These are phyloP conservation scores for Talaromyces piceae DNA, from an alignment of 2,329 filamentous ascomycete genomes.

Conservation along the genomic window DNA sequence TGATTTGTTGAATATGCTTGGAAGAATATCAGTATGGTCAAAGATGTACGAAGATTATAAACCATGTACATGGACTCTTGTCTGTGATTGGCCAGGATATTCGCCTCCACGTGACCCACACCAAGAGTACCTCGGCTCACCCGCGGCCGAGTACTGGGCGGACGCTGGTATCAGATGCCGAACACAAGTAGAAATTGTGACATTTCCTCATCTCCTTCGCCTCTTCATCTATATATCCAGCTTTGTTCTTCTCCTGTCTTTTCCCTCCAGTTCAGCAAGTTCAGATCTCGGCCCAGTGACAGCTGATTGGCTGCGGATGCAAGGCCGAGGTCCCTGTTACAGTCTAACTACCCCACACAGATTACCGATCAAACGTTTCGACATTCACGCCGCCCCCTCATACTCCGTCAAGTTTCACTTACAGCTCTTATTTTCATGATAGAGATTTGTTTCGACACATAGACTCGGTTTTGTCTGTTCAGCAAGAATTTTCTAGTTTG, in stretches of 20 bases:
- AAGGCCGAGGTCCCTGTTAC: background rate
- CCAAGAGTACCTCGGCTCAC: background rate
- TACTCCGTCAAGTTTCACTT: background rate
- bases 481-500: background rate
- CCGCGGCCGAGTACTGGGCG: background rate
- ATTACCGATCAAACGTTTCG: background rate
- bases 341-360: background rate
- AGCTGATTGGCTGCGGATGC: background rate
- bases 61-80: too few species aligned
- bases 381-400: background rate
- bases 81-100: background rate
- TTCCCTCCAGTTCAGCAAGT: background rate
- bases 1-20: too few species aligned
- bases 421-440: background rate
- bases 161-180: background rate
- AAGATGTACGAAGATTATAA: too few species aligned
- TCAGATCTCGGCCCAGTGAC: background rate
- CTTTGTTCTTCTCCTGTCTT: background rate
- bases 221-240: background rate
- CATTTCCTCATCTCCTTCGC: background rate
- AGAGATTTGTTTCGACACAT: background rate
- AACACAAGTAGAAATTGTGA: background rate
- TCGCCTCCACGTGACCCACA: background rate
- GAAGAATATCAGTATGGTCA: too few species aligned
- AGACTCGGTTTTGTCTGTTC: background rate